phyloP scores from a whole-genome alignment of 2,329 filamentous ascomycete genomes.

The Penicillium sp. region DNA sequence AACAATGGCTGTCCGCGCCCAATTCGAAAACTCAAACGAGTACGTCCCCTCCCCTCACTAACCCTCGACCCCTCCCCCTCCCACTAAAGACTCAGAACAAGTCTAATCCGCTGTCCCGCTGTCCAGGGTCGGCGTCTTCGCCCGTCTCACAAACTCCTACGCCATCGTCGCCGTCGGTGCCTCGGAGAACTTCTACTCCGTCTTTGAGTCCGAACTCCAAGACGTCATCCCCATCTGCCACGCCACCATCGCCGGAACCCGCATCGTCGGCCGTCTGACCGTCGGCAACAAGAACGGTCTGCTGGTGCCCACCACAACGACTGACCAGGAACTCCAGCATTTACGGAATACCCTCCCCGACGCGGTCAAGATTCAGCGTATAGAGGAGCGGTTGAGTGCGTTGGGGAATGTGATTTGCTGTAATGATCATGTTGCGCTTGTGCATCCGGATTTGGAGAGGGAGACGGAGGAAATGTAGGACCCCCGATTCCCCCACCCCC shows the following conservation, averaged over 20 bases:
- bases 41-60: constrained; percentile 25
- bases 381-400: constrained; percentile 94
- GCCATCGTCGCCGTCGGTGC: constrained; percentile 91
- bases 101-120: background rate
- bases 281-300: constrained; percentile 96
- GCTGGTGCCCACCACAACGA: constrained; percentile 91
- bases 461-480: constrained; percentile 89
- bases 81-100: background rate
- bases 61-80: background rate
- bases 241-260: constrained; percentile 92
- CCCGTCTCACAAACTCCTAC: constrained; percentile 96
- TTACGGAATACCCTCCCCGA: constrained; percentile 94
- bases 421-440: constrained; percentile 95
- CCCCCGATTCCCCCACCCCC: too few species aligned
- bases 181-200: constrained; percentile 98
- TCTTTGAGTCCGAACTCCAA: constrained; percentile 97
- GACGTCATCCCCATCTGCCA: constrained; percentile 97
- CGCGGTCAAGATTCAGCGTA: constrained; percentile 88
- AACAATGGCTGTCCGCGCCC: constrained; percentile 50
- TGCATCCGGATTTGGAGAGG: constrained; percentile 94
- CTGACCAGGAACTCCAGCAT: constrained; percentile 97
- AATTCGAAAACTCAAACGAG: constrained; percentile 56
- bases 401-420: constrained; percentile 95
- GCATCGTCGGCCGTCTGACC: constrained; percentile 94
- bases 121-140: constrained; percentile 87